Evolutionary conservation across 192 early-diverging fungal genomes (phyloP), one percentile per base, ranked within the genome.

Genomic region (Backusella morwellensis): DNA sequence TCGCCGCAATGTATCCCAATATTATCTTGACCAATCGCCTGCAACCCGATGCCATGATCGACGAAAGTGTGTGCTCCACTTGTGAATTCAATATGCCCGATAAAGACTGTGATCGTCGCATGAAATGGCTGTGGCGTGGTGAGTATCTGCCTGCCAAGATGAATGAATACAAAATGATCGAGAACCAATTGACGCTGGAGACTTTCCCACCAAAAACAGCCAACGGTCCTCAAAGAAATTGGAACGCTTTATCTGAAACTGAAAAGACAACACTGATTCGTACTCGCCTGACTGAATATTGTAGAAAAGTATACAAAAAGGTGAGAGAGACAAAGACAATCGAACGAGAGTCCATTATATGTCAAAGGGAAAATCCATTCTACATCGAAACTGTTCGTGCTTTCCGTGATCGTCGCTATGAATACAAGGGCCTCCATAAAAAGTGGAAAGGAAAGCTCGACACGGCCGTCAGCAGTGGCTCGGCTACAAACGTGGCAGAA

Each of bases 1-100:
- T 99, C n/a, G 98, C 95, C 0, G 98, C 98, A 29, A 99, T 99
- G 98, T 97, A 97, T 74, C 98, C 98, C 19, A 99, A 99, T 79
- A 99, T 99, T 75, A 99, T 99, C 80, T 85, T 99, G 32, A 99
- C 98, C 0, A 98, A 99, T 79, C 91, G 98, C 26, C 83, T 99
- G 11, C 98, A 99, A 82, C 98, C 98, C 0, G 97, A 99, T 85
- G 94, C 98, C 6, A 95, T 99, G 35, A 91, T 98, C 29, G 87
- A 91, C 26, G 96, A 98, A 79, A 88, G 89, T n/a, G 85, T 86
- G 2, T 98, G 97, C 77, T 95, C 96, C 5, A 77, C 92, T 4
- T 99, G 98, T 78, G 96, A 98, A 83, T 98, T 94, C 70, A 98
- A 99, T 76, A 82, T 89, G 41, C 91, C 93, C 0, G 95, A 91